Percentiles rank a stretch among this genome's conserved stretches.
phyloP scores from a whole-genome alignment of 148 eudicot genomes.

The Silene uniflora region DNA sequence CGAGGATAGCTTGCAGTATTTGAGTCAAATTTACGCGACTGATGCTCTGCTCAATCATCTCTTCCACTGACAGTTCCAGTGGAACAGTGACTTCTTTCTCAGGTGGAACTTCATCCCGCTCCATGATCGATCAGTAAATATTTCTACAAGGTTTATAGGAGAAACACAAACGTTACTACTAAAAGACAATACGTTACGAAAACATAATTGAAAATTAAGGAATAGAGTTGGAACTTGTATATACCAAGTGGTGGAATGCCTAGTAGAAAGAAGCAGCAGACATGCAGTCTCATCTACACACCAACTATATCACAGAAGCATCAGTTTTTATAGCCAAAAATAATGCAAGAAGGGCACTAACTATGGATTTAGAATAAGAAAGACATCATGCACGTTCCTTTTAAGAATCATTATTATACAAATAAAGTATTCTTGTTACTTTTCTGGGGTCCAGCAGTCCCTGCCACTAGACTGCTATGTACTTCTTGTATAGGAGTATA shows the following conservation, averaged over 20 bases:
- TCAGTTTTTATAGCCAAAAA: background rate
- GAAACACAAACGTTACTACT: background rate
- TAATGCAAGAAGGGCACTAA: too few species aligned
- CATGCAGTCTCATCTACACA: background rate
- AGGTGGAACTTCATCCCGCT: background rate
- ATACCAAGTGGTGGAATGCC: background rate
- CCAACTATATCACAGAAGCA: background rate
- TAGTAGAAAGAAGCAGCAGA: too few species aligned
- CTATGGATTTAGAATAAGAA: too few species aligned
- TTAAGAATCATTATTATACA: too few species aligned
- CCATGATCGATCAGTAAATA: background rate
- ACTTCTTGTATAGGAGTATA: too few species aligned
- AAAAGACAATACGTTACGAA: background rate
- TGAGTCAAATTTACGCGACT: conserved; percentile 12
- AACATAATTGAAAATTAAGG: too few species aligned
- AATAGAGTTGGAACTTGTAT: background rate
- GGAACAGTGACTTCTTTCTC: background rate
- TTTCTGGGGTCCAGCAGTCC: too few species aligned
- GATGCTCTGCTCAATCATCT: conserved; percentile 20
- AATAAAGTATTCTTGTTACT: too few species aligned
- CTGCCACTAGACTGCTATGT: too few species aligned
- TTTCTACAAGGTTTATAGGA: background rate
- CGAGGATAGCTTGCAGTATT: conserved; percentile 21
- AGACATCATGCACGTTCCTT: too few species aligned
- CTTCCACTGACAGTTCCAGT: conserved; percentile 12